These are phyloP conservation scores for Solanum virginianum DNA, from an alignment of 257 asterid genomes.

Conservation along the genomic window DNA sequence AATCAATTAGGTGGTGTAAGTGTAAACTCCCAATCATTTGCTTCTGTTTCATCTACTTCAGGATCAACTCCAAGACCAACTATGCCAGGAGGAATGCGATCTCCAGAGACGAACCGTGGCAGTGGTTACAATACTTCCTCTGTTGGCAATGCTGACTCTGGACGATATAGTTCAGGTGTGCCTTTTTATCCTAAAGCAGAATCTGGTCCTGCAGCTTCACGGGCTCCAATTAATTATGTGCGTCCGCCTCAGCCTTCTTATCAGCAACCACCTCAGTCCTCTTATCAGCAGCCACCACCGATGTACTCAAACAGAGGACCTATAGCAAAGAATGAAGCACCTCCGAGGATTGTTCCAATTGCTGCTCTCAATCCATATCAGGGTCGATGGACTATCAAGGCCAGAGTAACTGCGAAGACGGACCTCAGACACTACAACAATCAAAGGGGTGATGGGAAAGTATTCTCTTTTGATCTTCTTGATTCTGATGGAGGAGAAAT, in stretches of 20 bases:
- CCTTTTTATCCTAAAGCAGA: slow-evolving; percentile 29
- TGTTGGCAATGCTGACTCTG: slow-evolving; percentile 25
- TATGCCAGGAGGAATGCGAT: slow-evolving; percentile 22
- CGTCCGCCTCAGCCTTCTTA: slow-evolving; percentile 53
- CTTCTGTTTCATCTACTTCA: slow-evolving; percentile 12
- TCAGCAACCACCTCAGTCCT: slow-evolving; percentile 57
- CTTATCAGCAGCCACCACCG: slow-evolving; percentile 55
- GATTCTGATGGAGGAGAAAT: slow-evolving; percentile 92
- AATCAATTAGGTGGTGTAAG: slow-evolving; percentile 23
- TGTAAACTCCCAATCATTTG: slow-evolving; percentile 18
- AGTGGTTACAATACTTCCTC: slow-evolving; percentile 30
- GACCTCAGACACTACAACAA: slow-evolving; percentile 70
- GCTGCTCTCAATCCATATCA: slow-evolving; percentile 79
- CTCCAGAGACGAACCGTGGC: slow-evolving; percentile 23
- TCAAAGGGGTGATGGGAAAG: slow-evolving; percentile 85
- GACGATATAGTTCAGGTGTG: slow-evolving; percentile 25
- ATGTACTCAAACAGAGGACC: slow-evolving; percentile 74
- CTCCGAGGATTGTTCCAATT: slow-evolving; percentile 69
- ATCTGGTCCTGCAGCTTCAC: slow-evolving; percentile 28
- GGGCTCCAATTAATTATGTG: slow-evolving; percentile 35
- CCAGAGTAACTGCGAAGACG: slow-evolving; percentile 70
- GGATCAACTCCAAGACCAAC: slow-evolving; percentile 32
- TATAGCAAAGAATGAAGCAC: slow-evolving; percentile 64
- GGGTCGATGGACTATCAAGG: slow-evolving; percentile 90
- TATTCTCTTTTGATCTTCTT: slow-evolving; percentile 86